Evolutionary conservation across 495 filamentous ascomycete species (phyloP).

Genomic region (Astrothelium macrocarpum): DNA sequence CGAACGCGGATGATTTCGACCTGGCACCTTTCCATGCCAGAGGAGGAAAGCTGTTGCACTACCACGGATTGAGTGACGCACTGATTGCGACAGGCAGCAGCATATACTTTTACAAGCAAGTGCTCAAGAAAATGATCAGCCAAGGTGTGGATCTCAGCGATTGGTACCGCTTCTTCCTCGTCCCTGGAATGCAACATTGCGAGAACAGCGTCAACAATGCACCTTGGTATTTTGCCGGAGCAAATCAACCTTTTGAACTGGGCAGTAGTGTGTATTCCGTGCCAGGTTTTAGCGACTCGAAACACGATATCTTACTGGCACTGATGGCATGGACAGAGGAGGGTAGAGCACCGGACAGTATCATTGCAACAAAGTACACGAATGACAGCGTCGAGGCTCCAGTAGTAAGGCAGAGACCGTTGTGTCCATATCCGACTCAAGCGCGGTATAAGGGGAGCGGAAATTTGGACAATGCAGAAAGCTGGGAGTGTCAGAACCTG

Average conservation of each 20-base stretch:
- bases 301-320: constrained; percentile 41
- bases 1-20: constrained; percentile 41
- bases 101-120: constrained; percentile 38
- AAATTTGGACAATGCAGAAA: constrained; percentile 20
- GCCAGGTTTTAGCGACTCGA: constrained; percentile 36
- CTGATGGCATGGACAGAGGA: constrained; percentile 47
- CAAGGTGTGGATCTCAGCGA: constrained; percentile 27
- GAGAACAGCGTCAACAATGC: constrained; percentile 25
- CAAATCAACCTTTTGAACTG: constrained; percentile 15
- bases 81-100: constrained; percentile 37
- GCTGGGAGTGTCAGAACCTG: constrained; percentile 18
- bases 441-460: constrained; percentile 21
- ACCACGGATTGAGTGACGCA: constrained; percentile 45
- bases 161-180: constrained; percentile 35
- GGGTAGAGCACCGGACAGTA: constrained; percentile 21
- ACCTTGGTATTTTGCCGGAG: constrained; percentile 25
- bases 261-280: constrained; percentile 19
- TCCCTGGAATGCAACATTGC: constrained; percentile 40
- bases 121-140: constrained; percentile 26
- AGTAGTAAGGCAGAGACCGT: constrained; percentile 27
- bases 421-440: constrained; percentile 26
- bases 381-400: constrained; percentile 19
- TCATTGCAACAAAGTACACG: constrained; percentile 27
- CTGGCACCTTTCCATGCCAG: constrained; percentile 37
- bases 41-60: constrained; percentile 47